Percentiles rank a stretch among this genome's conserved stretches.
phyloP scores from a whole-genome alignment of 306 rosid genomes.

The Citrullus mucosospermus region DNA sequence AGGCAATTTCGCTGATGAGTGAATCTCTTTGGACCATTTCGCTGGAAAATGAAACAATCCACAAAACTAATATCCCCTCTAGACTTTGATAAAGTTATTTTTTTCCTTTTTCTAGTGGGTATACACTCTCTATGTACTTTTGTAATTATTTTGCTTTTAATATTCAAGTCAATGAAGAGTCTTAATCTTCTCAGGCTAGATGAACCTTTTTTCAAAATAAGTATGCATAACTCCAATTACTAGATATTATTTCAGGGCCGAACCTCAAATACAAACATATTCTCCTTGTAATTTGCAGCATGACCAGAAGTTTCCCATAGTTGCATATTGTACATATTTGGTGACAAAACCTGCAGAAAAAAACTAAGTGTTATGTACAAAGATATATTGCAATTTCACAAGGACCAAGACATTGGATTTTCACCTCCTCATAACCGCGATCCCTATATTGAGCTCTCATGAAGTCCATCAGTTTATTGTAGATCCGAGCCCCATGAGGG shows the following conservation, averaged over 20 bases:
- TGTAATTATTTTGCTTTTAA: neutral
- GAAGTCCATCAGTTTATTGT: constrained; percentile 68
- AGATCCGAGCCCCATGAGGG: constrained; percentile 72
- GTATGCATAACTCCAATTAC: neutral
- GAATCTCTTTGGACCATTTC: neutral
- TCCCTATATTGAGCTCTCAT: constrained; percentile 63
- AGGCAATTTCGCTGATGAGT: neutral
- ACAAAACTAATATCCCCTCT: neutral
- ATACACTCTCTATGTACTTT: neutral
- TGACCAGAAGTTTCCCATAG: constrained; percentile 96
- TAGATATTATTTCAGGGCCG: neutral
- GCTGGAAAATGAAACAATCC: neutral
- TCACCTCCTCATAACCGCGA: constrained; percentile 91
- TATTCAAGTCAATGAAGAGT: neutral
- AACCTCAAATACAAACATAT: constrained; percentile 92
- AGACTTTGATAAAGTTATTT: neutral
- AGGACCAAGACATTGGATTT: constrained; percentile 9
- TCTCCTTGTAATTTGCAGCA: constrained; percentile 84
- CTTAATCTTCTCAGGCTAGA: neutral
- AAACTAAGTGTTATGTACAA: neutral
- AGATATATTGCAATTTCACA: neutral
- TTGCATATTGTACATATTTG: constrained; percentile 88
- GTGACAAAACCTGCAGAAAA: constrained; percentile 59
- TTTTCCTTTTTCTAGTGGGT: neutral
- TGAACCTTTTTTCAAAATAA: neutral